A percentile compares a stretch with the other conserved stretches of the same genome.
Conservation (phyloP, 345 rosid genomes). For the Bruguiera gymnorhiza region DNA sequence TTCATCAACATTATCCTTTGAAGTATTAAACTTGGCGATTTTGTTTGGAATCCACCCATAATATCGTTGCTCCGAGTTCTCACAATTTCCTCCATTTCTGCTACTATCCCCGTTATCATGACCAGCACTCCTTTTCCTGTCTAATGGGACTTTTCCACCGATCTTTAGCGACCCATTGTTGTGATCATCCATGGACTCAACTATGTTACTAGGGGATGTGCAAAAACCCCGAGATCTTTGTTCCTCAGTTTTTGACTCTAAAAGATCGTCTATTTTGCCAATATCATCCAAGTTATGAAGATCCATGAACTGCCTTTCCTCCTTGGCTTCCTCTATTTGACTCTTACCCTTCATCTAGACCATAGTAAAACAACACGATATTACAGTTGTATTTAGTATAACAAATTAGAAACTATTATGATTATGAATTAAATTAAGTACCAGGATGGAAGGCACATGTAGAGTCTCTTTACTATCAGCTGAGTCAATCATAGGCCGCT, state of each 20-base stretch:
- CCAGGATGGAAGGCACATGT: no score
- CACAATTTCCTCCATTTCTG: not conserved
- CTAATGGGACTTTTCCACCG: not conserved
- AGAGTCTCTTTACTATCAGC: no score
- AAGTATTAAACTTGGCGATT: slow-evolving; percentile 16
- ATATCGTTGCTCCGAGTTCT: not conserved
- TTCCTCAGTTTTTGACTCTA: slow-evolving; percentile 2
- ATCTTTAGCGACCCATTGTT: not conserved
- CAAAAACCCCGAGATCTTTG: slow-evolving; percentile 2
- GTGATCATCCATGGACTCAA: slow-evolving; percentile 15
- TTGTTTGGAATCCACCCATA: slow-evolving; percentile 13
- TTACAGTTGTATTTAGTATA: no score
- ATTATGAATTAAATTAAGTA: no score
- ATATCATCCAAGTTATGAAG: not conserved
- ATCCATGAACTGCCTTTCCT: slow-evolving; percentile 14
- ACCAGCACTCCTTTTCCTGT: not conserved
- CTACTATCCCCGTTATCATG: not conserved
- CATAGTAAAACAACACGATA: not conserved
- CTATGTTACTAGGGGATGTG: slow-evolving; percentile 8
- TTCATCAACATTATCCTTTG: slow-evolving; percentile 10
- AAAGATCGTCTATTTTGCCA: not conserved
- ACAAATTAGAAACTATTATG: no score
- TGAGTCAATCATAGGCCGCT: not conserved
- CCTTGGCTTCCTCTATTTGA: not conserved
- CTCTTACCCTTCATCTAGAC: not conserved